Evolutionary conservation across 2,329 filamentous ascomycete genomes (phyloP).

Genomic region (Emmonsiellopsis sp.): DNA sequence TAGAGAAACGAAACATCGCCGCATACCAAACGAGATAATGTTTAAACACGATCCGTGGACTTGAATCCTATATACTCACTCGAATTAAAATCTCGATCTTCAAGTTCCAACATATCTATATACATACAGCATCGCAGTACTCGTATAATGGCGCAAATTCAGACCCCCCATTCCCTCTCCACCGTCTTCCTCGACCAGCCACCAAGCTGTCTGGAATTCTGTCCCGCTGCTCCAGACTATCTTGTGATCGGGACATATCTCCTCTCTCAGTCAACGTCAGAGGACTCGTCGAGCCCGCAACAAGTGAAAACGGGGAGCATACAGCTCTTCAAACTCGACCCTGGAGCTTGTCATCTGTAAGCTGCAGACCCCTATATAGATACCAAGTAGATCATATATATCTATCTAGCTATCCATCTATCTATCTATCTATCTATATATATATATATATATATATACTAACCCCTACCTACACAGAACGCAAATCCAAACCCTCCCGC

Average conservation of each 20-base stretch:
- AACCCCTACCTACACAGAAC: conserved; percentile 31
- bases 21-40: no score
- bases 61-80: no score
- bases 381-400: neutral
- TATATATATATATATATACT: neutral
- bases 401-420: conserved; percentile 8
- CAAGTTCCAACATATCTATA: no score
- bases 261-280: conserved; percentile 37
- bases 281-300: conserved; percentile 19
- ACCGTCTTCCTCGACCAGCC: conserved; percentile 34
- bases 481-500: conserved; percentile 50
- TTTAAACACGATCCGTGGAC: no score
- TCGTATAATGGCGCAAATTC: conserved; percentile 1
- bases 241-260: conserved; percentile 82
- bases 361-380: conserved; percentile 10
- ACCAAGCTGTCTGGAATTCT: conserved; percentile 38
- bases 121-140: neutral
- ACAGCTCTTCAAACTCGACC: conserved; percentile 52
- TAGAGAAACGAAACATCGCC: no score
- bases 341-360: conserved; percentile 21
- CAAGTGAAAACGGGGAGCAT: conserved; percentile 68
- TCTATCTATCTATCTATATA: conserved; percentile 5
- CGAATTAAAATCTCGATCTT: no score
- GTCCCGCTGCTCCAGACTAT: conserved; percentile 44
- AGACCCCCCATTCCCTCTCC: conserved; percentile 20